Base-by-base conservation (phyloP, 768 basidiomycete genomes). In the Clitopilus passeckerianus region DNA sequence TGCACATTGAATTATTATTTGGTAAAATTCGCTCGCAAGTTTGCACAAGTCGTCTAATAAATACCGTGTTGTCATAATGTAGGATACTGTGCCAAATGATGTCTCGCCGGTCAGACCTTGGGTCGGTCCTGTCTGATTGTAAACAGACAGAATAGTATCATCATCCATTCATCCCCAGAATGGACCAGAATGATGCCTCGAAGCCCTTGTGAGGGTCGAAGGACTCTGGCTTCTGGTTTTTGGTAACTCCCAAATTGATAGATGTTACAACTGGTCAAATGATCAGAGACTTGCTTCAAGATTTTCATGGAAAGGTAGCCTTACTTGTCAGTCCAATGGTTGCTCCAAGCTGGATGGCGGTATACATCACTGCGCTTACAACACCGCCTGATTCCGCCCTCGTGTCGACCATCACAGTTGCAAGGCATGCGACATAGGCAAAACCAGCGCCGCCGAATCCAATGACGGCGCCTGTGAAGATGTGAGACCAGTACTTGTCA, bases 391-490 rank as follows among this genome's bases (percentile, higher is more conserved):
- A 59, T 1, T 59, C 61, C 20, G 53, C 52, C 56, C 55, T 53
- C 20, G 59, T 55, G 41, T 59, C 56, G 5, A 44, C 61, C 61
- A 63, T 63, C 6, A 63, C 58, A 33, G 56, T 24, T 18, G 41
- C 41, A 41, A 35, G 65, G 60, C 59, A 65, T 16, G 54, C 59
- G 27, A 64, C 60, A 59, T 75, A 83, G 6, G 70, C 65, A 54
- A 81, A 62, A 70, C 75, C 76, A 0, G 69, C 63, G 4, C 82
- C 82, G 12, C 71, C 68, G 30, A 74, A 74, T 7, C 81, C 82
- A 53, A 83, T 60, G 34, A 72, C 60, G 65, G 82, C 79, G 12
- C 75, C 82, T 23, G 83, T 80, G 59, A 83, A 76, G 33, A 77
- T 64, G 58, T 72, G 68, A 0, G 63, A 53, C 81, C 79, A 84